Conservation (phyloP, 345 rosid species). For the Eucalyptus cladocalyx region DNA sequence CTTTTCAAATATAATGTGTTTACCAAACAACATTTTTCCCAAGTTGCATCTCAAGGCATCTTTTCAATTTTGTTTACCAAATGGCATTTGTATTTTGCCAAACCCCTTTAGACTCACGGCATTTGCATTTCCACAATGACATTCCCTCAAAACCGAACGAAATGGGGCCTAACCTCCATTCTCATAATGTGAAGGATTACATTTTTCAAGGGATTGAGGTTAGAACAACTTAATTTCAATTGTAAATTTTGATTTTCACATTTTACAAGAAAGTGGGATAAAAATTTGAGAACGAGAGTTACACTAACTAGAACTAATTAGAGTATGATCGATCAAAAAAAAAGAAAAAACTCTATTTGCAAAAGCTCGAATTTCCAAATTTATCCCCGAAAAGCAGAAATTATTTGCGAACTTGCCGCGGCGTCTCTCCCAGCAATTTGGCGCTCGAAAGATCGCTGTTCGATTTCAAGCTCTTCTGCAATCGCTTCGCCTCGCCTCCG, state of each 20-base stretch:
- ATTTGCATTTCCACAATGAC: too few species aligned
- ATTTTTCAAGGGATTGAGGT: too few species aligned
- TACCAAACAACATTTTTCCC: fast-evolving
- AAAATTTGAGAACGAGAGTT: fast-evolving
- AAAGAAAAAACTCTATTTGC: too few species aligned
- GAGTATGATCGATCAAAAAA: fast-evolving
- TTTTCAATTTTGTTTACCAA: too few species aligned
- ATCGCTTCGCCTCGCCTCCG: background rate
- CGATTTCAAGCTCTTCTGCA: background rate
- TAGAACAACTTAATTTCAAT: too few species aligned
- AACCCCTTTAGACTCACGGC: fast-evolving
- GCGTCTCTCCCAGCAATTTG: background rate
- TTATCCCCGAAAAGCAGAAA: background rate
- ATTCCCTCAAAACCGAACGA: fast-evolving
- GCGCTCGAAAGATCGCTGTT: background rate
- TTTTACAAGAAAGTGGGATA: fast-evolving
- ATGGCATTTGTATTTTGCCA: too few species aligned
- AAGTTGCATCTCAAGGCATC: too few species aligned
- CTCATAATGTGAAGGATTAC: too few species aligned
- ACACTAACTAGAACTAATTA: fast-evolving
- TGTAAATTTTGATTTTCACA: too few species aligned
- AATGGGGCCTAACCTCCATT: too few species aligned
- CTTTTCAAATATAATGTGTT: too few species aligned
- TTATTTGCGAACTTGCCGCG: background rate
- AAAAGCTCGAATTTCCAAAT: background rate